These are phyloP conservation scores for Boletus vermiculosoides DNA, from an alignment of 768 basidiomycete species.

Conservation along the genomic window DNA sequence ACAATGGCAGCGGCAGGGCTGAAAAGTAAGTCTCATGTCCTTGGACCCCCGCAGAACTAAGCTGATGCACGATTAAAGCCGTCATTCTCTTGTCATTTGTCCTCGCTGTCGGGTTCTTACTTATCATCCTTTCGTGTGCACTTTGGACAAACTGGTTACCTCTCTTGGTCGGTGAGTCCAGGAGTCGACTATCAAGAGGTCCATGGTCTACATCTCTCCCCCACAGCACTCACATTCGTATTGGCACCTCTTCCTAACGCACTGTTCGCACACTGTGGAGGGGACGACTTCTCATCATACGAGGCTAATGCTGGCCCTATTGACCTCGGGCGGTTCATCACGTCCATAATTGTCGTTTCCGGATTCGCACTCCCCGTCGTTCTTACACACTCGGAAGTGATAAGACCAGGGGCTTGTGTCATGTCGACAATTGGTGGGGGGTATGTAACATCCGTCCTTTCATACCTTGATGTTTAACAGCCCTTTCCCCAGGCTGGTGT, in stretches of 20 bases:
- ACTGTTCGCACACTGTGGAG: slow-evolving; percentile 87
- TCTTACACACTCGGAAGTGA: slow-evolving; percentile 88
- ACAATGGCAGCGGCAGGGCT: slow-evolving; percentile 65
- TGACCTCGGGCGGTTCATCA: slow-evolving; percentile 94
- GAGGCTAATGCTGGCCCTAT: slow-evolving; percentile 69
- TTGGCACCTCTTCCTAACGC: slow-evolving; percentile 96
- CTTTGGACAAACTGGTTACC: slow-evolving; percentile 97
- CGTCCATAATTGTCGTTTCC: slow-evolving; percentile 84
- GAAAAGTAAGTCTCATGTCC: slow-evolving; percentile 50
- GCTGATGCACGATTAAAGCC: slow-evolving; percentile 46
- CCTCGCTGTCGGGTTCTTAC: slow-evolving; percentile 94
- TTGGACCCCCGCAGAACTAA: background rate
- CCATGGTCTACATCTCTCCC: background rate
- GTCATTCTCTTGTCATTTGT: slow-evolving; percentile 97
- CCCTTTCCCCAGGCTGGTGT: slow-evolving; percentile 58
- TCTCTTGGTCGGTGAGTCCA: slow-evolving; percentile 81
- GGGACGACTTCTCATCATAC: slow-evolving; percentile 81
- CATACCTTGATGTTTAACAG: background rate
- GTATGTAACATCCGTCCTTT: slow-evolving; percentile 34
- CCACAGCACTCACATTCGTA: slow-evolving; percentile 85
- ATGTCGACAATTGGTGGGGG: slow-evolving; percentile 97
- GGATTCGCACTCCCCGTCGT: slow-evolving; percentile 93
- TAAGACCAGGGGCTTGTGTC: slow-evolving; percentile 76
- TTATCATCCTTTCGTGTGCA: slow-evolving; percentile 97
- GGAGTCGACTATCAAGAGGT: background rate